phyloP scores from a whole-genome alignment of 495 filamentous ascomycete genomes.

The Trypethelium eluteriae region DNA sequence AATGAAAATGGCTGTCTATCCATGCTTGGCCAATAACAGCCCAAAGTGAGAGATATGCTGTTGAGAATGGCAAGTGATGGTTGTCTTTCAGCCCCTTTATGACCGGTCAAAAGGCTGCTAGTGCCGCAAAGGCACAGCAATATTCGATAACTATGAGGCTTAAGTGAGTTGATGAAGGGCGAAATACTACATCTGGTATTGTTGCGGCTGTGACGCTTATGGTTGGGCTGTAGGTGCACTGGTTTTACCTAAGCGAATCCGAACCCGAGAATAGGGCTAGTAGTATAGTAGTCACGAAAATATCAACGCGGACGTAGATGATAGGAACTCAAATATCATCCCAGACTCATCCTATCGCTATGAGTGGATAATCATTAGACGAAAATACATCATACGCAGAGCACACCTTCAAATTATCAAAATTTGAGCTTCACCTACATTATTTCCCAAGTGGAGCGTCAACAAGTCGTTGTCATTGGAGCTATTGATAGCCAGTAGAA shows the following conservation, averaged over 20 bases:
- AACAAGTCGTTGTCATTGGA: no score
- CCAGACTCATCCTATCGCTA: no score
- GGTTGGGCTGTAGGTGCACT: not conserved
- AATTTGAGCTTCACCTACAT: no score
- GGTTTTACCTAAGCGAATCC: not conserved
- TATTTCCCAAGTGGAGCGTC: no score
- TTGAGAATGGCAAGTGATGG: not conserved
- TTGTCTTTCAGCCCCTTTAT: not conserved
- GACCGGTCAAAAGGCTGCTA: not conserved
- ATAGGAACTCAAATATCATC: no score
- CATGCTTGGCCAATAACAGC: not conserved
- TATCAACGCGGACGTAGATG: not conserved
- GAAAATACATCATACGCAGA: no score
- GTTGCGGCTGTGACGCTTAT: no score
- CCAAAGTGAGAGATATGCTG: not conserved
- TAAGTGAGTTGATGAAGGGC: not conserved
- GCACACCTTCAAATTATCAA: no score
- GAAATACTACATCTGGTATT: no score
- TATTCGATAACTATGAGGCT: not conserved
- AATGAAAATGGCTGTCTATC: not conserved
- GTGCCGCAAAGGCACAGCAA: no score
- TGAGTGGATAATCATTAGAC: no score
- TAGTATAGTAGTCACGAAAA: not conserved
- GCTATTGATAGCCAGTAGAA: no score
- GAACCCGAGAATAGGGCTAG: not conserved